Evolutionary conservation across 2,329 filamentous ascomycete species (phyloP).

Genomic region (Stachybotrys elegans): DNA sequence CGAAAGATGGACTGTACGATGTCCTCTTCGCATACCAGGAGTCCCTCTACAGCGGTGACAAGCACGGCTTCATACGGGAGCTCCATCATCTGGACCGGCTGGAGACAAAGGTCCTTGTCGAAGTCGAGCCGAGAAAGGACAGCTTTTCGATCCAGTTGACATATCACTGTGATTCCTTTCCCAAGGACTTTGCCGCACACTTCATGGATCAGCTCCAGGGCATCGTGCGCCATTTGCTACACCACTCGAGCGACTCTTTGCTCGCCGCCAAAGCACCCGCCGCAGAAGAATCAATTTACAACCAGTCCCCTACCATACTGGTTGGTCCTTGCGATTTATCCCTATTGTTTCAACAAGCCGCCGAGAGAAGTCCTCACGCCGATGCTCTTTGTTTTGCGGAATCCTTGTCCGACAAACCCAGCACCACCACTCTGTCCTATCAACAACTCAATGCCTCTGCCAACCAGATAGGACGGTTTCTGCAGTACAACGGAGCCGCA

Average conservation of each 20-base stretch:
- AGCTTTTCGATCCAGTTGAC: constrained; percentile 40
- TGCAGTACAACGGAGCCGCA: constrained; percentile 42
- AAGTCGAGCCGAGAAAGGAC: constrained; percentile 60
- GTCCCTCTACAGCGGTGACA: constrained; percentile 40
- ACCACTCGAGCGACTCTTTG: neutral
- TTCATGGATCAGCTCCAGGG: constrained; percentile 58
- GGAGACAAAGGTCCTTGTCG: constrained; percentile 71
- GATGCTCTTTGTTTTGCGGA: constrained; percentile 62
- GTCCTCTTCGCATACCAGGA: constrained; percentile 83
- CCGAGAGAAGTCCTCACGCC: constrained; percentile 40
- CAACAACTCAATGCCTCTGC: constrained; percentile 55
- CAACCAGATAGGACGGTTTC: constrained; percentile 54
- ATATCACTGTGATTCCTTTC: constrained; percentile 43
- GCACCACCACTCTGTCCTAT: constrained; percentile 54
- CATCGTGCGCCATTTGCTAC: neutral
- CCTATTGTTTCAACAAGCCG: constrained; percentile 49
- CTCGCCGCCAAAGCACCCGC: constrained; percentile 13
- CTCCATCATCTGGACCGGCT: constrained; percentile 62
- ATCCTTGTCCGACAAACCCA: constrained; percentile 15
- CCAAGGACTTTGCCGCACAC: constrained; percentile 46
- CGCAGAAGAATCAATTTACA: constrained; percentile 40
- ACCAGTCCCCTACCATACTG: constrained; percentile 29
- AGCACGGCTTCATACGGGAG: constrained; percentile 40
- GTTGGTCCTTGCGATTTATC: constrained; percentile 39
- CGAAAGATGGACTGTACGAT: constrained; percentile 63